Percentiles rank a stretch among this genome's conserved stretches.
Conservation (phyloP, 2,329 filamentous ascomycete genomes). For the Colletotrichum sp. region DNA sequence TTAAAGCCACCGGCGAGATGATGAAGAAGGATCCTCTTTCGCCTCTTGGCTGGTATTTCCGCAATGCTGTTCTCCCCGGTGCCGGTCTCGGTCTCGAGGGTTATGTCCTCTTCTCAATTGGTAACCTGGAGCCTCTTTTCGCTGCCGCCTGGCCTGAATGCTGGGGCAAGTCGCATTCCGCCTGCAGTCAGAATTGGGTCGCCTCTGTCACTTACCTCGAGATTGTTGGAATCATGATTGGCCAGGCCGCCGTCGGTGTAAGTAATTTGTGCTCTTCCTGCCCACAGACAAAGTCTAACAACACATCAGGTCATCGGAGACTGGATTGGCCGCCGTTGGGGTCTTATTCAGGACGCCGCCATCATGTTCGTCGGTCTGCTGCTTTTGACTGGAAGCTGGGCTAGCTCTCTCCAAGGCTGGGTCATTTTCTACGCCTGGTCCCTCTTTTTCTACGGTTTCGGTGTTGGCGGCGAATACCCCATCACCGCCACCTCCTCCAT, state of each 20-base stretch:
- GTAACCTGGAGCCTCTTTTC: conserved; percentile 87
- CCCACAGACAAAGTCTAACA: background rate
- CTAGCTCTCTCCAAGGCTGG: conserved; percentile 86
- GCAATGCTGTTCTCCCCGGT: conserved; percentile 90
- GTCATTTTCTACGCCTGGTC: conserved; percentile 97
- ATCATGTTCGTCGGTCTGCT: conserved; percentile 95
- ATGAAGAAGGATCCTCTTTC: conserved; percentile 85
- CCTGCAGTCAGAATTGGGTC: conserved; percentile 82
- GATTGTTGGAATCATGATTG: conserved; percentile 92
- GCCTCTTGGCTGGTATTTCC: conserved; percentile 85
- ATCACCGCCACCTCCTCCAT: conserved; percentile 97
- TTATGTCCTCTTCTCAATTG: conserved; percentile 96
- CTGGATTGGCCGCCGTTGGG: conserved; percentile 90
- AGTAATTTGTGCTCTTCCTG: conserved; percentile 29
- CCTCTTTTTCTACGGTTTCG: conserved; percentile 76
- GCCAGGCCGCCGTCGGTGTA: conserved; percentile 87
- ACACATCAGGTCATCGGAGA: conserved; percentile 57
- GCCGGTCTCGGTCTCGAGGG: conserved; percentile 92
- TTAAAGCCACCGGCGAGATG: conserved; percentile 73
- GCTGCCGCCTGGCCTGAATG: conserved; percentile 76
- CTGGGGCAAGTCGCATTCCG: conserved; percentile 68
- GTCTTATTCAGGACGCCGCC: conserved; percentile 89
- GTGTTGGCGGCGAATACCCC: conserved; percentile 87
- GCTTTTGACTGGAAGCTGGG: conserved; percentile 93
- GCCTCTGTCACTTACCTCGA: conserved; percentile 89